Conservation (phyloP, 2,329 filamentous ascomycete genomes). For the Diplodia mutila region DNA sequence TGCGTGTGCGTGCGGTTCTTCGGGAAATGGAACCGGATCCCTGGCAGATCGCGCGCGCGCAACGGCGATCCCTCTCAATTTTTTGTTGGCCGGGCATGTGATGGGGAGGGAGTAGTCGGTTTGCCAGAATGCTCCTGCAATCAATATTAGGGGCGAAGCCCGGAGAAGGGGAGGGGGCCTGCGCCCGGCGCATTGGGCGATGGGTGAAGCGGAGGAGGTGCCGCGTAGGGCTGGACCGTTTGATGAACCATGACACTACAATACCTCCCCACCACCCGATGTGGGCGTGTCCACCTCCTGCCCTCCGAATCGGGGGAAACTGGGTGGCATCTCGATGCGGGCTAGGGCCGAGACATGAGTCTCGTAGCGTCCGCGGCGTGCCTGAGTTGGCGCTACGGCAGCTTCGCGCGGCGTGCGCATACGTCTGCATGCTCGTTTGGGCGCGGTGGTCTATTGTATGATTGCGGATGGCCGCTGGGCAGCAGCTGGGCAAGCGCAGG, state of each 20-base stretch:
- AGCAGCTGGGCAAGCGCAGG: not conserved
- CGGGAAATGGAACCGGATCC: not conserved
- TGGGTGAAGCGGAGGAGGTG: not conserved
- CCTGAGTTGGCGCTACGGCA: conserved; percentile 1
- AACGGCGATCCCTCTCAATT: not conserved
- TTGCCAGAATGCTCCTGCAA: conserved; percentile 7
- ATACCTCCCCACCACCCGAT: not conserved
- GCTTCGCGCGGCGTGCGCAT: not conserved
- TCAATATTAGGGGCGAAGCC: conserved; percentile 10
- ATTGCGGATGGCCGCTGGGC: too few relatives aligned
- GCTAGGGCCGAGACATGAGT: not conserved
- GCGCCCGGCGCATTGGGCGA: not conserved
- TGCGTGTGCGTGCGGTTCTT: too few relatives aligned
- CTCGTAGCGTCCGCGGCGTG: not conserved
- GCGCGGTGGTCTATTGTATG: too few relatives aligned
- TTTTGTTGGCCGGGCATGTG: not conserved
- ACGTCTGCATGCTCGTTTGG: not conserved
- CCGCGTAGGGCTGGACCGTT: conserved; percentile 19
- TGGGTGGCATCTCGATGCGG: not conserved
- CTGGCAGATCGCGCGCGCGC: not conserved
- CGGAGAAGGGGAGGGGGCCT: not conserved
- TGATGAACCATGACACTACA: not conserved
- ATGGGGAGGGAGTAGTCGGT: not conserved
- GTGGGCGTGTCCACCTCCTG: not conserved
- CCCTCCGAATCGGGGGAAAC: not conserved